Evolutionary conservation across 345 rosid genomes (phyloP), one percentile per base, ranked within the genome.

Genomic region (Balakata baccata): DNA sequence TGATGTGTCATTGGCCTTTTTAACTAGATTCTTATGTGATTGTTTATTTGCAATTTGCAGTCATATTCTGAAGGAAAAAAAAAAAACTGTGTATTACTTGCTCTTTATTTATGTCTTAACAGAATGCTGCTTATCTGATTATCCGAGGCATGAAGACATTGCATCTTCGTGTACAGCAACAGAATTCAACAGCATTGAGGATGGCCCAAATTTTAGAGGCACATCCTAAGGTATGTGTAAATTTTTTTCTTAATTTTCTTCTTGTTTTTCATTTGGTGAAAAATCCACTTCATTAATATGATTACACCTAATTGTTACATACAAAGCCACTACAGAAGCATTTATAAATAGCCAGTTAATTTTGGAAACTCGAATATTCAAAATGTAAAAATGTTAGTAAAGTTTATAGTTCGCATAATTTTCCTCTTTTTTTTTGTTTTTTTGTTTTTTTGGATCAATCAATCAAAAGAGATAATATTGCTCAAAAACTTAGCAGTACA

Each of bases 151-250:
- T 95, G 96, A 95, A 95, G 92, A 95, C 99, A 54, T 80, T 95
- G 88, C 92, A 95, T 87, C 99, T 95, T 85, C 98, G 97, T 87
- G 94, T 95, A 89, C 88, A 81, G 92, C 96, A 89, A 86, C 98
- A 95, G 76, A 95, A 95, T 81, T 86, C 90, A 22, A 95, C 99
- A 41, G 99, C 92, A 60, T 72, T 85, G 75, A 85, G 90, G 96
- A 91, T 95, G 97, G 98, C 99, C 93, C 73, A 90, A 83, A 65
- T 95, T 93, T 95, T 95, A 91, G 98, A 95, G 98, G 99, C 90
- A 77, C 99, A 95, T 95, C 98, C 98, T 71, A 95, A 88, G 97
- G 98, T 92, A 74, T 74, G 63, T 69, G 59, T 69, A 34, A 43
- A 20, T 25, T 41, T 16, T 34, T n/a, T 14, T 46, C 16, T 69